Evolutionary conservation across 2,329 filamentous ascomycete genomes (phyloP), one percentile per base, ranked within the genome.

Genomic region (Sporothrix brasiliensis): DNA sequence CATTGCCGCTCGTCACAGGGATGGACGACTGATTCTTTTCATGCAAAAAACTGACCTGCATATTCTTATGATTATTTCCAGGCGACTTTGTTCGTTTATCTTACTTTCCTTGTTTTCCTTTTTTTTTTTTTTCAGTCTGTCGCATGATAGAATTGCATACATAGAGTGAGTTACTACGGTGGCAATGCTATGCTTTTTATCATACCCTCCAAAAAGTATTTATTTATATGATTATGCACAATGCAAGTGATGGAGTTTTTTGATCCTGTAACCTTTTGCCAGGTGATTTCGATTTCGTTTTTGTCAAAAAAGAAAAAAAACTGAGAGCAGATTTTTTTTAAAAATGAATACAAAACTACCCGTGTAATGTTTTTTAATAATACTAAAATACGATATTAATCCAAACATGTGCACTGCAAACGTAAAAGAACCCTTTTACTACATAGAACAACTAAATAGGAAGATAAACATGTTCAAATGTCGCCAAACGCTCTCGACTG

Each of bases 141-240:
- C 16, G 47, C 61, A 66, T 66, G 14, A 50, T 66, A 65, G 61
- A 65, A 50, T n/a, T 34, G 61, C 61, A 66, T 21, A 30, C 14
- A 13, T 50, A 50, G 44, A 50, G 27, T 34, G 41, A 2, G 41
- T 34, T n/a, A 4, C 34, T 13, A 30, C 21, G 60, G 60, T 49
- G 60, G 60, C 60, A 65, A 65, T 65, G 44, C 60, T 44, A 61
- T 61, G 34, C 7, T 24, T 61, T 7, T 13, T 2, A 39, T n/a
- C 16, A 1, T 50, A 50, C 19, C 5, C n/a, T 16, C 1, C 44
- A 47, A 44, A 13, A 44, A 13, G 1, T 16, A 44, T 34, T 34
- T 34, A 5, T 44, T 11, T 44, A 11, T 1, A 14, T 44, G 11
- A 13, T 44, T 44, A 4, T 44, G 41, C 16, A 16, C 10, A 16